phyloP scores from a whole-genome alignment of 208 protist genomes.

The Crithidia bombi region DNA sequence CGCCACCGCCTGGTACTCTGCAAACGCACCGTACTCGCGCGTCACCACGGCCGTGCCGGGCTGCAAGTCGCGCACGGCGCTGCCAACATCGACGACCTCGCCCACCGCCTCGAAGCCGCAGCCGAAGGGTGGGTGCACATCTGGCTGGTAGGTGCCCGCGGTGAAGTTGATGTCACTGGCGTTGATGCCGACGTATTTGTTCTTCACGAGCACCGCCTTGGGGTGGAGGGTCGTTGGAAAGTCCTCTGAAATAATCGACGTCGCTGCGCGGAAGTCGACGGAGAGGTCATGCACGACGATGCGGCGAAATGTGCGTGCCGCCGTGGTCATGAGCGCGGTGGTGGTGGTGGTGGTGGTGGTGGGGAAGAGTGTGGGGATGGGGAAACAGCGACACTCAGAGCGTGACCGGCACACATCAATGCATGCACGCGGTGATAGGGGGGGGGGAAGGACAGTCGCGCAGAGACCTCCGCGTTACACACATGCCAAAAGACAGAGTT shows the following conservation, averaged over 20 bases:
- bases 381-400: not conserved
- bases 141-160: conserved; percentile 78
- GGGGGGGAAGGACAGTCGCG: no score
- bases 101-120: conserved; percentile 89
- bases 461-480: no score
- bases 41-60: conserved; percentile 70
- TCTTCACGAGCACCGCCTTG: conserved; percentile 77
- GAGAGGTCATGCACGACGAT: conserved; percentile 73
- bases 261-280: conserved; percentile 70
- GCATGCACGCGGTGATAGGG: not conserved
- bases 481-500: no score
- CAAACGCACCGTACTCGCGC: conserved; percentile 78
- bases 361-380: no score
- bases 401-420: no score
- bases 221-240: conserved; percentile 52
- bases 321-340: conserved; percentile 16
- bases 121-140: conserved; percentile 77
- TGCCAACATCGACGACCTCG: conserved; percentile 67
- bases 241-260: conserved; percentile 40
- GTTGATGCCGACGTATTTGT: conserved; percentile 86
- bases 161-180: conserved; percentile 92
- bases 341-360: no score
- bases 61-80: conserved; percentile 45
- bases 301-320: conserved; percentile 45
- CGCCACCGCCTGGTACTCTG: conserved; percentile 75